Percentiles rank a stretch among this genome's conserved stretches.
Conservation (phyloP, 192 early-diverging fungal species). For the Spizellomyces sp. region DNA sequence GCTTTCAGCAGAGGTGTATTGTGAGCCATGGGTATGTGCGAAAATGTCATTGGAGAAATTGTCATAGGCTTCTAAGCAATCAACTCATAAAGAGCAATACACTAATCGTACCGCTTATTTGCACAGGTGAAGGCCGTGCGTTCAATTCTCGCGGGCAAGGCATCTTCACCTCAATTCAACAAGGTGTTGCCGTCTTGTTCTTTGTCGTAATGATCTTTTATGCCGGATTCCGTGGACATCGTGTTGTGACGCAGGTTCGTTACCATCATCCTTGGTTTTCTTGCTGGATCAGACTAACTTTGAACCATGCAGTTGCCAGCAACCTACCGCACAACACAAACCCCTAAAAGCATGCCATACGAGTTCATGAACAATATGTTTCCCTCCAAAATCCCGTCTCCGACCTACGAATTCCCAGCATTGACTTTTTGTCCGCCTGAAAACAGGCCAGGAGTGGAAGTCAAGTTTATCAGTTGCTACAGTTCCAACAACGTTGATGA, state of each 20-base stretch:
- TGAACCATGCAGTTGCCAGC: constrained; percentile 41
- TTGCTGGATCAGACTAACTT: not conserved
- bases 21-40: no score
- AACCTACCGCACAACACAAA: constrained; percentile 44
- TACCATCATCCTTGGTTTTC: not conserved
- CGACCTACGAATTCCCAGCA: constrained; percentile 54
- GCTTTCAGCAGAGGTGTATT: no score
- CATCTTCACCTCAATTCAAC: constrained; percentile 37
- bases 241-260: constrained; percentile 47
- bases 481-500: constrained; percentile 16
- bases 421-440: constrained; percentile 44
- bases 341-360: constrained; percentile 36
- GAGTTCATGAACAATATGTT: constrained; percentile 44
- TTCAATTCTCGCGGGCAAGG: constrained; percentile 45
- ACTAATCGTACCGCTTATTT: not conserved
- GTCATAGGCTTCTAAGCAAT: no score
- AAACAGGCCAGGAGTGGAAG: not conserved
- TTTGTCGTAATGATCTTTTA: constrained; percentile 47
- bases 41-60: no score
- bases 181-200: constrained; percentile 40
- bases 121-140: constrained; percentile 26
- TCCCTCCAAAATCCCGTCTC: constrained; percentile 36
- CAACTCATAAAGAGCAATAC: not conserved
- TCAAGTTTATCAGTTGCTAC: constrained; percentile 26
- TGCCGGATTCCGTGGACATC: constrained; percentile 48